Percentiles rank a stretch among this genome's conserved stretches.
Conservation (phyloP, 164 flowering plant species). For the Vitis labrusca region DNA sequence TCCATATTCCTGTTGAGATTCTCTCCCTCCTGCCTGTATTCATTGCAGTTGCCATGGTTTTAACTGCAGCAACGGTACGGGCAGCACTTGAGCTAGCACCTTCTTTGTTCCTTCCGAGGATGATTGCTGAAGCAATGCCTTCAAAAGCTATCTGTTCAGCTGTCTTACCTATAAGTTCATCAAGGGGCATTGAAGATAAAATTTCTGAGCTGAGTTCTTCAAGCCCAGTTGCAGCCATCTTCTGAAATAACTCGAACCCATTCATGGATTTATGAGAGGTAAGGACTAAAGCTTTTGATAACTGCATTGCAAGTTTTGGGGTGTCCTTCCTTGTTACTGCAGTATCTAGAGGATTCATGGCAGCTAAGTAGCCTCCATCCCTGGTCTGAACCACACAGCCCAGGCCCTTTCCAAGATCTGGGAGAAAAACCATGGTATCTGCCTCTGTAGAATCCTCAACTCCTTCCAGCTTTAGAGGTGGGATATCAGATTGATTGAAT, state of each 20-base stretch:
- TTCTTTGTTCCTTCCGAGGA: conserved; percentile 82
- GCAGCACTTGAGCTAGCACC: conserved; percentile 95
- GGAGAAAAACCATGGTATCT: conserved; percentile 47
- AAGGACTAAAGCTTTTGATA: conserved; percentile 69
- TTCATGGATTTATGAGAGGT: conserved; percentile 31
- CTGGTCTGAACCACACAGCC: conserved; percentile 88
- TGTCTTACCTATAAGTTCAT: conserved; percentile 81
- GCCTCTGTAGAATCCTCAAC: conserved; percentile 29
- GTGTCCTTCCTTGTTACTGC: conserved; percentile 58
- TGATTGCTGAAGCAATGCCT: conserved; percentile 89
- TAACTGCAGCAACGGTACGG: conserved; percentile 63
- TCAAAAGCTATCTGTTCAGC: conserved; percentile 95
- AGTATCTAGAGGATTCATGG: conserved; percentile 67
- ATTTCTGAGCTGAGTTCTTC: conserved; percentile 62
- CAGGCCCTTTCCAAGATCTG: conserved; percentile 87
- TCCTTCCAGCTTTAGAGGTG: conserved; percentile 28
- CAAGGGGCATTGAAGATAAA: conserved; percentile 62
- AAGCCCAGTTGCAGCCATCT: conserved; percentile 60
- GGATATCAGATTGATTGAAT: conserved; percentile 20
- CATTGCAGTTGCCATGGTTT: conserved; percentile 70
- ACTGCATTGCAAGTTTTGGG: conserved; percentile 90
- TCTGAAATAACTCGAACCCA: conserved; percentile 76
- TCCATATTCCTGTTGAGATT: conserved; percentile 83
- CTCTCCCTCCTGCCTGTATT: conserved; percentile 72
- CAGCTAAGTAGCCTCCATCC: conserved; percentile 82